Evolutionary conservation across 176 grass and related monocot genomes (phyloP).

Genomic region (Oryza rufipogon): DNA sequence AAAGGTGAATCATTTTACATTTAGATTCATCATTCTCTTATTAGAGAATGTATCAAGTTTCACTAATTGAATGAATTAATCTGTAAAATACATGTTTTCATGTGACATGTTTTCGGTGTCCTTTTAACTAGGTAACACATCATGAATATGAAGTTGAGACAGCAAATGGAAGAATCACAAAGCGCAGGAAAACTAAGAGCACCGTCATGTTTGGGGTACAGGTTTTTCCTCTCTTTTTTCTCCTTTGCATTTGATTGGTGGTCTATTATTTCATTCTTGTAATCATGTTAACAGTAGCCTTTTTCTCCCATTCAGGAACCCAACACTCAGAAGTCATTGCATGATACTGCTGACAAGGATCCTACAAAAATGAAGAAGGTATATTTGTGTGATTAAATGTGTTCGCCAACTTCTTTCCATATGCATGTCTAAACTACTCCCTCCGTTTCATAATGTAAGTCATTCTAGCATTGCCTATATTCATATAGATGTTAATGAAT

Average conservation of each 20-base stretch:
- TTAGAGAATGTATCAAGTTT: not conserved
- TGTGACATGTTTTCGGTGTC: constrained; percentile 32
- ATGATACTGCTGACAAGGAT: constrained; percentile 57
- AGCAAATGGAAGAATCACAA: constrained; percentile 81
- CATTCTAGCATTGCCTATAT: no score
- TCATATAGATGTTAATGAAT: no score
- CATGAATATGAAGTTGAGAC: constrained; percentile 95
- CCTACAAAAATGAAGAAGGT: constrained; percentile 68
- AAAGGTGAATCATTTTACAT: constrained; percentile 54
- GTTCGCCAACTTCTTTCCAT: constrained; percentile 25
- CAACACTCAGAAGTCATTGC: constrained; percentile 60
- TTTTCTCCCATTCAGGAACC: constrained; percentile 56
- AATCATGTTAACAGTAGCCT: constrained; percentile 29
- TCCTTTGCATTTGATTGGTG: constrained; percentile 21
- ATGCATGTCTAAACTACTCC: not conserved
- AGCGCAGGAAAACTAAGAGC: constrained; percentile 89
- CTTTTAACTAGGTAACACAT: constrained; percentile 62
- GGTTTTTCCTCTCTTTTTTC: constrained; percentile 19
- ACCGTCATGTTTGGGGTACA: constrained; percentile 90
- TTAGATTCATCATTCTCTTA: constrained; percentile 19
- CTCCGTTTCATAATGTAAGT: no score
- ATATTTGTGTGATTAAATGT: constrained; percentile 5
- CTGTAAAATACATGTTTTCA: constrained; percentile 21
- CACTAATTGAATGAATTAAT: constrained; percentile 27
- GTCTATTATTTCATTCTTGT: constrained; percentile 28